Percentiles rank a stretch among this genome's conserved stretches.
Evolutionary conservation across 2,329 filamentous ascomycete species (phyloP).

Genomic region (Fusarium hostae): DNA sequence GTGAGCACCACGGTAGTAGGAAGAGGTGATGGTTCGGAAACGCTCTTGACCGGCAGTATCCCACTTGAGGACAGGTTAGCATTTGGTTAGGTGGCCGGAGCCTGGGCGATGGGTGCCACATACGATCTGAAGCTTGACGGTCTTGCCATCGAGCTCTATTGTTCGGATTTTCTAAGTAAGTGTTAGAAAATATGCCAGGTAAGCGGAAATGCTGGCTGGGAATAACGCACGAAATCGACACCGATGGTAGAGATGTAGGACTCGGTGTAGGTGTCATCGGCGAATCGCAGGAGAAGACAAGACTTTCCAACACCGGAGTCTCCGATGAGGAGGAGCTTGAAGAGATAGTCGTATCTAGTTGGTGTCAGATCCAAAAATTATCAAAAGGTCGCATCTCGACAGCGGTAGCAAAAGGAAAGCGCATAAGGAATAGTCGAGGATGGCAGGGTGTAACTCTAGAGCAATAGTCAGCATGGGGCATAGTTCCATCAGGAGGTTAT

Average conservation of each 20-base stretch:
- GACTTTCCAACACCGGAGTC: constrained; percentile 99
- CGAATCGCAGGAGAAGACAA: constrained; percentile 96
- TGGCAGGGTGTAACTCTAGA: constrained; percentile 41
- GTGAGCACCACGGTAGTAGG: constrained; percentile 98
- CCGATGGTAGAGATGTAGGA: constrained; percentile 99
- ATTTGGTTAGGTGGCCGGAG: neutral
- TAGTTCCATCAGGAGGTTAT: constrained; percentile 47
- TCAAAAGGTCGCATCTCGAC: constrained; percentile 18
- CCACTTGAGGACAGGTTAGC: constrained; percentile 71
- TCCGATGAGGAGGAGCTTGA: constrained; percentile 99
- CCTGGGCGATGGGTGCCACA: constrained; percentile 50
- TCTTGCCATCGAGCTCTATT: constrained; percentile 99
- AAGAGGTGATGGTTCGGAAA: constrained; percentile 99
- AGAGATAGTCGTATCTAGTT: constrained; percentile 98
- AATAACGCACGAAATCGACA: constrained; percentile 89
- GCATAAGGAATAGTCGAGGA: constrained; percentile 10
- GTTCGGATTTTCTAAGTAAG: constrained; percentile 92
- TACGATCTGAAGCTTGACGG: constrained; percentile 99
- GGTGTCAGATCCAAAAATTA: constrained; percentile 41
- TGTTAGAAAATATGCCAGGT: constrained; percentile 21
- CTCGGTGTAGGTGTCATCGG: constrained; percentile 99
- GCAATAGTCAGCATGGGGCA: constrained; percentile 40
- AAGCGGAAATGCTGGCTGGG: neutral
- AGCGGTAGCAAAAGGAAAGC: neutral
- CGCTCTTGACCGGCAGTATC: constrained; percentile 99